Conservation (phyloP, 345 rosid genomes). For the Microcos paniculata region DNA sequence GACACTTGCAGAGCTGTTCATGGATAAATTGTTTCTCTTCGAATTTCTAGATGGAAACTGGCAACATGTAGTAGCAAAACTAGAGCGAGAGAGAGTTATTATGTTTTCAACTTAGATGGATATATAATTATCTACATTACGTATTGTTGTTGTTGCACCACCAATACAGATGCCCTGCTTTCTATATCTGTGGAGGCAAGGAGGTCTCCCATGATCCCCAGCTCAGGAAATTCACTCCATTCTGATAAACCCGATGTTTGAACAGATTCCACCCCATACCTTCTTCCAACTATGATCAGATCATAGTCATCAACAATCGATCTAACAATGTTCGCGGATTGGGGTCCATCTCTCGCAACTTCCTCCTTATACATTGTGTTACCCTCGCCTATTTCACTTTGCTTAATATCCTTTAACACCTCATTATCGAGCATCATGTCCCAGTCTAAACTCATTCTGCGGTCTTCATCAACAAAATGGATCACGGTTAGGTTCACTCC, state of each 20-base stretch:
- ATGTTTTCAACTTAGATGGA: not conserved
- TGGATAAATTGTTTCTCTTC: not conserved
- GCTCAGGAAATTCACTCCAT: conserved; percentile 71
- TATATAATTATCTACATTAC: not conserved
- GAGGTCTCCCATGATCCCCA: conserved; percentile 66
- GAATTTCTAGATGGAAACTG: not conserved
- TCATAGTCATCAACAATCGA: conserved; percentile 32
- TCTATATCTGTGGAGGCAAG: conserved; percentile 53
- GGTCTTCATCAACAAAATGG: conserved; percentile 19
- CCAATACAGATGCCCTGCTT: conserved; percentile 42
- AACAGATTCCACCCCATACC: conserved; percentile 23
- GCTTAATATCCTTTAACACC: conserved; percentile 32
- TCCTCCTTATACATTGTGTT: conserved; percentile 25
- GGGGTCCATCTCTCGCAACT: conserved; percentile 39
- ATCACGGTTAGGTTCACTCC: conserved; percentile 31
- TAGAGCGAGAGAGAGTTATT: not conserved
- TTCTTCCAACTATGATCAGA: conserved; percentile 56
- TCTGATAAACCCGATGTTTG: conserved; percentile 44
- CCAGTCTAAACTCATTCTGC: conserved; percentile 20
- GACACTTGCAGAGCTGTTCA: not conserved
- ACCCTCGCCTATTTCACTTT: not conserved
- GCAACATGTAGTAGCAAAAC: not conserved
- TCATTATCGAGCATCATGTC: conserved; percentile 36
- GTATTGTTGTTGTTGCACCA: conserved; percentile 55
- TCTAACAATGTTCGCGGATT: conserved; percentile 31